Percentiles rank a stretch among this genome's conserved stretches.
phyloP scores from a whole-genome alignment of 352 stramenopile species.

The Phytophthora hibernalis region DNA sequence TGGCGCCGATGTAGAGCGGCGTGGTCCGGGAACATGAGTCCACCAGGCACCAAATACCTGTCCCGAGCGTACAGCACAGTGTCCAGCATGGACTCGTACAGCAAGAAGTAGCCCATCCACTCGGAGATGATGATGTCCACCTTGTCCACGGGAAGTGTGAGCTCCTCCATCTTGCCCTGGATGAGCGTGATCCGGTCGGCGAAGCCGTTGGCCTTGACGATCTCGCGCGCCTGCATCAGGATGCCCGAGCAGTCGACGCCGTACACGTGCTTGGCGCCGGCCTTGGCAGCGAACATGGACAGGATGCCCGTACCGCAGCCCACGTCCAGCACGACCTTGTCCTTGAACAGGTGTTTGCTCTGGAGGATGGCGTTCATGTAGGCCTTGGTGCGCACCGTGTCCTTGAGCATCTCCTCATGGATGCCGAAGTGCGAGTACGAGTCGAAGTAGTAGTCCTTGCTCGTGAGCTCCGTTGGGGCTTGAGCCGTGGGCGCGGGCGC shows the following conservation, averaged over 20 bases:
- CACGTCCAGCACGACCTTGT: conserved; percentile 97
- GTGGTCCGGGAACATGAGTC: conserved; percentile 97
- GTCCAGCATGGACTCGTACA: conserved; percentile 99
- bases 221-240: conserved; percentile 93
- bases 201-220: conserved; percentile 96
- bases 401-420: conserved; percentile 99
- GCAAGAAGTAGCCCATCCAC: conserved; percentile 99
- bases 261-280: conserved; percentile 93
- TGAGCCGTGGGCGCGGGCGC: conserved; percentile 24
- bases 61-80: conserved; percentile 96
- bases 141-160: conserved; percentile 92
- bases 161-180: conserved; percentile 94
- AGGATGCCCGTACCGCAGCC: conserved; percentile 97
- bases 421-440: conserved; percentile 99
- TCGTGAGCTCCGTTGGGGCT: conserved; percentile 72
- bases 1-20: conserved; percentile 94
- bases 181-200: conserved; percentile 95
- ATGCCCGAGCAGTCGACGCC: conserved; percentile 97
- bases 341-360: conserved; percentile 97
- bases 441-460: conserved; percentile 99
- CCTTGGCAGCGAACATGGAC: conserved; percentile 97
- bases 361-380: conserved; percentile 98
- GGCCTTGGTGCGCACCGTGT: conserved; percentile 96
- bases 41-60: conserved; percentile 94
- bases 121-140: conserved; percentile 99